Conservation (phyloP, 495 filamentous ascomycete species). For the Hypomontagnella monticulosa region DNA sequence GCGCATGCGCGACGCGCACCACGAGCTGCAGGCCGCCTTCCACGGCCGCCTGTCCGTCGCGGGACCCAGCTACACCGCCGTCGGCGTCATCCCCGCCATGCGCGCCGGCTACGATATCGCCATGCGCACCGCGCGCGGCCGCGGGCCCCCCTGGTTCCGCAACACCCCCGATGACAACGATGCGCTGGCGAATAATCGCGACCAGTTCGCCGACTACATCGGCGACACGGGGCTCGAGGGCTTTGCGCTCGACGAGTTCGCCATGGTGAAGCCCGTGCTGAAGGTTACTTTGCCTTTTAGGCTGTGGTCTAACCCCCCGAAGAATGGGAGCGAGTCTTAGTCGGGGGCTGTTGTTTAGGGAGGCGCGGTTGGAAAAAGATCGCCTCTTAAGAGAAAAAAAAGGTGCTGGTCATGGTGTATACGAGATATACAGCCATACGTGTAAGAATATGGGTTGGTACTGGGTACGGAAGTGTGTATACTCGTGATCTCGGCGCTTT, state of each 20-base stretch:
- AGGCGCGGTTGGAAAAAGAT: no score
- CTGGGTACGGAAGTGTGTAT: no score
- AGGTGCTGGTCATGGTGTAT: no score
- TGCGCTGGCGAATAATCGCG: background rate
- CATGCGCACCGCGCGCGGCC: conserved; percentile 39
- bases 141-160: conserved; percentile 31
- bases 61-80: conserved; percentile 74
- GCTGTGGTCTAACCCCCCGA: background rate
- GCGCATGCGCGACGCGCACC: conserved; percentile 67
- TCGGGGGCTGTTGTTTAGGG: no score
- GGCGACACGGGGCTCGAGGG: conserved; percentile 50
- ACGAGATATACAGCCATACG: no score
- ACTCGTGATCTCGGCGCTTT: no score
- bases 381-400: no score
- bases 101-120: conserved; percentile 53
- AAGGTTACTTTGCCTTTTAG: background rate
- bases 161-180: background rate
- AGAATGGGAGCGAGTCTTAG: no score
- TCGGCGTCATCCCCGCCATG: conserved; percentile 53
- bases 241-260: conserved; percentile 14
- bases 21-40: conserved; percentile 65
- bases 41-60: conserved; percentile 74
- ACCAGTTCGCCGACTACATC: conserved; percentile 26
- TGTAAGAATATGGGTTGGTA: no score
- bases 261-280: background rate